Base-by-base conservation (phyloP, 148 eudicot genomes). In the Cornus kousa region DNA sequence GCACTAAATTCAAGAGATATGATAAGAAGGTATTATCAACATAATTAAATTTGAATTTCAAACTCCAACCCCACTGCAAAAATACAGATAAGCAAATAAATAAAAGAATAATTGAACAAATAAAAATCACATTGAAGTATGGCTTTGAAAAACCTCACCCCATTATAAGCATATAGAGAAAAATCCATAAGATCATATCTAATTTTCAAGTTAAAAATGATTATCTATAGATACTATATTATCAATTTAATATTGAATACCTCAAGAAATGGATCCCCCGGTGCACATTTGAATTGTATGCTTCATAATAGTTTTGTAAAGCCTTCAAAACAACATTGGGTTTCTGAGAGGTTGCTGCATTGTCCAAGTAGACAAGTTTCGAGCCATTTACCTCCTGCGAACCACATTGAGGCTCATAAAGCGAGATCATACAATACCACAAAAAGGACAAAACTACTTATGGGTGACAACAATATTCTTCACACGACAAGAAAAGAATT, bases 341-440 rank as follows among this genome's bases (percentile, higher is more conserved):
- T 87, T 96, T 96, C 86, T 96, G 99, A 39, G 99, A 96, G 40
- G 99, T 96, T 23, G 99, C 99, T 5, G 98, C 99, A 82, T 87
- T 96, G 82, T 96, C 99, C 80, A 96, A 86, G 83, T 96, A 96
- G 70, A 96, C 98, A 66, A 96, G 95, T 74, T 86, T 93, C 37
- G 86, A 85, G 55, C 92, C 97, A 86, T 96, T 92, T 75, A 96
- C 87, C 77, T 93, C 91, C 99, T 96, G 87, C 67, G 87, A 37
- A 81, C 17, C 67, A 74, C 39, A 57, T 55, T 67, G 8, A 37
- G 46, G 62, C 19, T 78, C 65, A 66, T 67, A 64, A 73, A 16
- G 59, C 46, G 48, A 64, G 1, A 32, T 71, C n/a, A 43, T 57
- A 67, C 66, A 72, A 72, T 72, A 35, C 19, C 28, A 50, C 69